Conservation (phyloP, 2,329 filamentous ascomycete species). For the Didymella arachidicola region DNA sequence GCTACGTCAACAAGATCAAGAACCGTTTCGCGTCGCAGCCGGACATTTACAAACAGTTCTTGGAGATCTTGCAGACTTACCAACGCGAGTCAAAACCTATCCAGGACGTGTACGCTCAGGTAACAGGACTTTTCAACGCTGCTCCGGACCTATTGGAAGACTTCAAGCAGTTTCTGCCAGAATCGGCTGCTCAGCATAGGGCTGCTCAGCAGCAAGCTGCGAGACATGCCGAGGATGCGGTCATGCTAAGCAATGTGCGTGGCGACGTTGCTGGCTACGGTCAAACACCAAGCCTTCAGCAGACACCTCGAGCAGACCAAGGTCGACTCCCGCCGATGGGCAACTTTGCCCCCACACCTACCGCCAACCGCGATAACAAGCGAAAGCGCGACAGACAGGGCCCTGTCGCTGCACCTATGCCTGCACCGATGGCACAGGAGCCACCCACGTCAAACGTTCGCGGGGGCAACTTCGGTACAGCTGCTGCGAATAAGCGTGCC, state of each 20-base stretch:
- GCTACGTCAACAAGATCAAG: slow-evolving; percentile 99
- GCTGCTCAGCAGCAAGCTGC: slow-evolving; percentile 64
- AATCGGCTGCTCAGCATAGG: slow-evolving; percentile 73
- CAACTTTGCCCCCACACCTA: slow-evolving; percentile 86
- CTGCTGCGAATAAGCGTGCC: slow-evolving; percentile 63
- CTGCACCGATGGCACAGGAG: slow-evolving; percentile 45
- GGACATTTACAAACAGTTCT: slow-evolving; percentile 98
- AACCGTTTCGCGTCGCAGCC: slow-evolving; percentile 96
- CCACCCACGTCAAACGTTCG: slow-evolving; percentile 44
- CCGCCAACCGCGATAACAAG: slow-evolving; percentile 87
- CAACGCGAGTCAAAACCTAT: slow-evolving; percentile 98
- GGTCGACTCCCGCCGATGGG: slow-evolving; percentile 83
- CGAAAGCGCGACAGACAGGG: slow-evolving; percentile 74
- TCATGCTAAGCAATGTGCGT: slow-evolving; percentile 70
- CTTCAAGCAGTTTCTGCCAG: slow-evolving; percentile 97
- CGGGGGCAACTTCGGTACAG: slow-evolving; percentile 38
- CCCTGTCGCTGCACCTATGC: slow-evolving; percentile 51
- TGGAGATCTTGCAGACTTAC: slow-evolving; percentile 97
- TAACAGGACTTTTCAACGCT: slow-evolving; percentile 90
- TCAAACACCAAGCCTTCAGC: slow-evolving; percentile 54
- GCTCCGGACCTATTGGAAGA: slow-evolving; percentile 96
- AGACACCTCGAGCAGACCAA: slow-evolving; percentile 58
- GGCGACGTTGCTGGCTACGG: slow-evolving; percentile 60
- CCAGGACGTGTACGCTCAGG: slow-evolving; percentile 96
- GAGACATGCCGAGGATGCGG: slow-evolving; percentile 73